A percentile compares a stretch with the other conserved stretches of the same genome.
Evolutionary conservation across 2,329 filamentous ascomycete genomes (phyloP).

Genomic region (Proliferodiscus dingleyae): DNA sequence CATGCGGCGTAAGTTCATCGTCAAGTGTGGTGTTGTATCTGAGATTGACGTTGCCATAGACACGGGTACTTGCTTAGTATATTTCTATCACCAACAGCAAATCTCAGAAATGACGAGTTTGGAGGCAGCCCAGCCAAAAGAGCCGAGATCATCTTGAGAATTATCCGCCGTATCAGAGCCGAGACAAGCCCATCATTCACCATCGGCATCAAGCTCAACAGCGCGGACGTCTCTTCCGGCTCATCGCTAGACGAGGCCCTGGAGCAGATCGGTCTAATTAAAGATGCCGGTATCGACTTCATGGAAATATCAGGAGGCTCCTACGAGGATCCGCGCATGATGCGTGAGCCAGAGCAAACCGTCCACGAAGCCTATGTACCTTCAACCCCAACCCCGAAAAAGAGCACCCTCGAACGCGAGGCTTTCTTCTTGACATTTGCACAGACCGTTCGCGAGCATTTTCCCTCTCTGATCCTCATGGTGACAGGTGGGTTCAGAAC

Average conservation of each 20-base stretch:
- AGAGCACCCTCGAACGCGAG: conserved; percentile 51
- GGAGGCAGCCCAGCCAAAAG: conserved; percentile 69
- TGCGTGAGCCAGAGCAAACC: conserved; percentile 10
- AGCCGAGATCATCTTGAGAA: conserved; percentile 59
- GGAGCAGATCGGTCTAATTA: conserved; percentile 51
- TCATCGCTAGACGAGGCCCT: conserved; percentile 47
- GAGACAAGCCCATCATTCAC: conserved; percentile 35
- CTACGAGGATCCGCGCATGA: conserved; percentile 45
- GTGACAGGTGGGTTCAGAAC: conserved; percentile 61
- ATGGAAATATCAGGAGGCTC: conserved; percentile 62
- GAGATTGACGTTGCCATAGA: conserved; percentile 8
- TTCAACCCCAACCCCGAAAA: conserved; percentile 19
- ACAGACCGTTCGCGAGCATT: conserved; percentile 41
- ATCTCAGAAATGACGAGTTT: conserved; percentile 62
- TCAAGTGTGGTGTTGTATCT: background rate
- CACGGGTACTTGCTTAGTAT: conserved; percentile 69
- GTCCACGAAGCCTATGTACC: conserved; percentile 4
- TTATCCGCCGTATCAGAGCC: conserved; percentile 55
- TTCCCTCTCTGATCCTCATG: conserved; percentile 44
- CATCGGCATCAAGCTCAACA: conserved; percentile 52
- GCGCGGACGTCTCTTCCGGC: conserved; percentile 43
- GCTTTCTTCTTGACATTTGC: conserved; percentile 67
- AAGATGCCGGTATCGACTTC: conserved; percentile 54
- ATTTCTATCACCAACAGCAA: conserved; percentile 64
- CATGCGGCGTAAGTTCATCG: conserved; percentile 41